A percentile compares a stretch with the other conserved stretches of the same genome.
Evolutionary conservation across 176 grass and related monocot species (phyloP).

Genomic region (Musa acuminata): DNA sequence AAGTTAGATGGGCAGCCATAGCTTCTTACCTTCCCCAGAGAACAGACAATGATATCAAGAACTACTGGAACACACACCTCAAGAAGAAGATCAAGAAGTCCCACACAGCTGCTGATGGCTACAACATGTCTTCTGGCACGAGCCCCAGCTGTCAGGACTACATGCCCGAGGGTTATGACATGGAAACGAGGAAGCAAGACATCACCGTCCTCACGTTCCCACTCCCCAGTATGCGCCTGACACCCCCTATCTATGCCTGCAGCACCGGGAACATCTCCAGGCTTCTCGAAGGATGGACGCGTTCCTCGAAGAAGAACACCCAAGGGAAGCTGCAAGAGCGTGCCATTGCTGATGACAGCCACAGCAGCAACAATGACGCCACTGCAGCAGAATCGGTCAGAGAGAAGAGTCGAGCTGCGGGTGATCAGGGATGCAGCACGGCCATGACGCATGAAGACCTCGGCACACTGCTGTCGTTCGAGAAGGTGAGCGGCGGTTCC

Average conservation of each 20-base stretch:
- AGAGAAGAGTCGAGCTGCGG: neutral
- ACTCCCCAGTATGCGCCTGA: no score
- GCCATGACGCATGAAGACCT: no score
- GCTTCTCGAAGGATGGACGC: neutral
- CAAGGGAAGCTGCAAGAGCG: neutral
- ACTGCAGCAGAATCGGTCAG: neutral
- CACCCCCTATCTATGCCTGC: neutral
- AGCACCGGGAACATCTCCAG: constrained; percentile 1
- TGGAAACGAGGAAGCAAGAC: neutral
- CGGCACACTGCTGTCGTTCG: neutral
- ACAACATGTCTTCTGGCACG: neutral
- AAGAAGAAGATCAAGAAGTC: constrained; percentile 4
- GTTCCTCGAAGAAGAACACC: neutral
- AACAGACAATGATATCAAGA: constrained; percentile 8
- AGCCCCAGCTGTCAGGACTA: neutral
- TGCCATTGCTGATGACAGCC: neutral
- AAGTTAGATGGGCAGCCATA: neutral
- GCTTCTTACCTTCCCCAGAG: constrained; percentile 3
- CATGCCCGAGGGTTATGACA: no score
- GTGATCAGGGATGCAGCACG: neutral
- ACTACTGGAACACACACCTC: constrained; percentile 9
- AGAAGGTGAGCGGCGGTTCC: neutral
- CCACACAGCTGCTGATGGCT: neutral
- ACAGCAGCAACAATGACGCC: neutral
- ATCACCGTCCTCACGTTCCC: neutral